Conservation (phyloP, 495 filamentous ascomycete genomes). For the Endocarpon pusillum region DNA sequence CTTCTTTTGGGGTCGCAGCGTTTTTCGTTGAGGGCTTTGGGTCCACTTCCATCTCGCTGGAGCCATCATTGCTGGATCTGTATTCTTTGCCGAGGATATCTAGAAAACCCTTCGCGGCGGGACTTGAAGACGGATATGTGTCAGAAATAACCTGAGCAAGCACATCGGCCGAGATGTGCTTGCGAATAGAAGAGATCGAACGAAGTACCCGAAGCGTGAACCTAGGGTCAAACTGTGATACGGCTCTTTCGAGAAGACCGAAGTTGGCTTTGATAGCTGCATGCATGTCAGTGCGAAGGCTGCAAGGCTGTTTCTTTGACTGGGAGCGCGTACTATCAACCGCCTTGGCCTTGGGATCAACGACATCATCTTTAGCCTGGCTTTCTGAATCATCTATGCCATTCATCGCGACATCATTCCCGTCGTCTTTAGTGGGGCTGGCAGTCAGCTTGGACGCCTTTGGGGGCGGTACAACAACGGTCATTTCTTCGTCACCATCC, state of each 20-base stretch:
- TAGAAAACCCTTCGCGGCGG: constrained; percentile 51
- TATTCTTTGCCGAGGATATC: constrained; percentile 45
- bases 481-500: constrained; percentile 72
- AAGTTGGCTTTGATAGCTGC: constrained; percentile 91
- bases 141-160: constrained; percentile 66
- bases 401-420: constrained; percentile 64
- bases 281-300: constrained; percentile 2
- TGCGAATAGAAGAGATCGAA: constrained; percentile 88
- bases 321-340: constrained; percentile 39
- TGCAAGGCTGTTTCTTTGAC: constrained; percentile 3
- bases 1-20: constrained; percentile 36
- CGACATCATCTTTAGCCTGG: constrained; percentile 37
- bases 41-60: constrained; percentile 65
- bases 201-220: constrained; percentile 87
- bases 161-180: constrained; percentile 67
- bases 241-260: constrained; percentile 74
- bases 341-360: constrained; percentile 47
- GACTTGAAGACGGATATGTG: constrained; percentile 49
- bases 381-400: constrained; percentile 31
- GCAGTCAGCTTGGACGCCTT: constrained; percentile 52
- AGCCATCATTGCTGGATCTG: constrained; percentile 32
- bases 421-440: constrained; percentile 35
- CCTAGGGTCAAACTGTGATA: constrained; percentile 82
- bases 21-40: constrained; percentile 29
- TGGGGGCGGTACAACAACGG: constrained; percentile 65